These are phyloP conservation scores for Phytophthora aleatoria DNA, from an alignment of 352 stramenopile species.

Conservation along the genomic window DNA sequence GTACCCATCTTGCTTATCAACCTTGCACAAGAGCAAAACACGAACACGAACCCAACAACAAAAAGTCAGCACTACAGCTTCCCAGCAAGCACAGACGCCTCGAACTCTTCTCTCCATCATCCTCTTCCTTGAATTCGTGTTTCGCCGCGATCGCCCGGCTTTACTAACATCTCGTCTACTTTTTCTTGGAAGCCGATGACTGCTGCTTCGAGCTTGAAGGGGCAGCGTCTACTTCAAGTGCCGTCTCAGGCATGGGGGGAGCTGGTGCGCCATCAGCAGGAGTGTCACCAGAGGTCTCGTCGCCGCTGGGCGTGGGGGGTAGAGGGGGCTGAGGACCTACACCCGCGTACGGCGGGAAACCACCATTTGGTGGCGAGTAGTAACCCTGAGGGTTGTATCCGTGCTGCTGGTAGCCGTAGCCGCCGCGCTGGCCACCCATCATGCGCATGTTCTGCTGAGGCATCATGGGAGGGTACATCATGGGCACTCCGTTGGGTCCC, in stretches of 20 bases:
- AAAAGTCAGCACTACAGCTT: slow-evolving; percentile 1
- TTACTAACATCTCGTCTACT: slow-evolving; percentile 36
- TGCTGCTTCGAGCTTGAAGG: slow-evolving; percentile 20
- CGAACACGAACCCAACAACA: slow-evolving; percentile 5
- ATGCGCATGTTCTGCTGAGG: slow-evolving; percentile 63
- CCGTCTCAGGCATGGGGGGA: slow-evolving; percentile 22
- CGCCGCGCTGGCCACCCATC: slow-evolving; percentile 46
- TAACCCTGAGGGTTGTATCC: slow-evolving; percentile 65
- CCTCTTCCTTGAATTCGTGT: slow-evolving; percentile 34
- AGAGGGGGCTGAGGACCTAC: slow-evolving; percentile 50
- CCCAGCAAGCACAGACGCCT: slow-evolving; percentile 11
- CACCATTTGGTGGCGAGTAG: slow-evolving; percentile 55
- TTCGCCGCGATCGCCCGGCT: slow-evolving; percentile 14
- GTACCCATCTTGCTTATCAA: not conserved
- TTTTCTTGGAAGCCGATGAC: slow-evolving; percentile 27
- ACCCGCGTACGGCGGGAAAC: slow-evolving; percentile 42
- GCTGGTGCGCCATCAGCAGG: slow-evolving; percentile 9
- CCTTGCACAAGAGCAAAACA: not conserved
- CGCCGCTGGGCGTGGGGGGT: slow-evolving; percentile 35
- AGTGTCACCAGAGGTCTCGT: slow-evolving; percentile 14
- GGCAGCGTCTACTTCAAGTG: slow-evolving; percentile 23
- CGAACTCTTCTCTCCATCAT: slow-evolving; percentile 33
- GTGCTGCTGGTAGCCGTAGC: slow-evolving; percentile 60
- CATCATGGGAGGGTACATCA: slow-evolving; percentile 80
- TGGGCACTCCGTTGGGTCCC: slow-evolving; percentile 59